Evolutionary conservation across 1,284 basidiomycete genomes (phyloP).

Genomic region (Neonothopanus nambi): DNA sequence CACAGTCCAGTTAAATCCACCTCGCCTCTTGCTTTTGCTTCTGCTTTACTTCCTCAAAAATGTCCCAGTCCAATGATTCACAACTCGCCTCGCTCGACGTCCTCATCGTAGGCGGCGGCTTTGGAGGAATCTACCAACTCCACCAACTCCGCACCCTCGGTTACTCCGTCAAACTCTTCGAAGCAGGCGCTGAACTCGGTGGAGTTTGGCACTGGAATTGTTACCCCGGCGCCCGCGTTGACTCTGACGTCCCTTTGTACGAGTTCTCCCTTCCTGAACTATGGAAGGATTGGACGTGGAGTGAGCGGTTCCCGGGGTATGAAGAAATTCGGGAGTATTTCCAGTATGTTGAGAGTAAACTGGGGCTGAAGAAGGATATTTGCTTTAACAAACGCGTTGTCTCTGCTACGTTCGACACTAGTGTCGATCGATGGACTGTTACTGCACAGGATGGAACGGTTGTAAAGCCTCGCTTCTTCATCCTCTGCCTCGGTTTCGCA

Average conservation of each 20-base stretch:
- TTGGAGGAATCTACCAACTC: constrained; percentile 24
- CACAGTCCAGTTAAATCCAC: too few relatives aligned
- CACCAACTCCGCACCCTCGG: constrained; percentile 23
- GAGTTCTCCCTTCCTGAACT: constrained; percentile 7
- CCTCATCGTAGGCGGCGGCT: constrained; percentile 27
- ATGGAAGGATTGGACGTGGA: constrained; percentile 13
- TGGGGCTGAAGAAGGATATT: constrained; percentile 6
- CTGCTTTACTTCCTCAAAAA: too few relatives aligned
- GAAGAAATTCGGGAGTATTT: not conserved
- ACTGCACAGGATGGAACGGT: not conserved
- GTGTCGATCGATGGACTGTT: not conserved
- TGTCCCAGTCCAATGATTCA: too few relatives aligned
- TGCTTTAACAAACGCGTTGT: not conserved
- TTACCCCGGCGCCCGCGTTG: constrained; percentile 23
- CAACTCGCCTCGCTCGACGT: constrained; percentile 18
- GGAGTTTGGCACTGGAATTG: constrained; percentile 30
- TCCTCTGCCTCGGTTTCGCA: not conserved
- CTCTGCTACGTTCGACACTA: not conserved
- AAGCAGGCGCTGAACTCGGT: constrained; percentile 24
- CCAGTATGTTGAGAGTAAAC: not conserved
- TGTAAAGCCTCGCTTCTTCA: not conserved
- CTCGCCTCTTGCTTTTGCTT: too few relatives aligned
- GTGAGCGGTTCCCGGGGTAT: not conserved
- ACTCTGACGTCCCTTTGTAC: constrained; percentile 12
- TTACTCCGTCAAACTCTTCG: constrained; percentile 26